Base-by-base conservation (phyloP, 75 land plant species). In the Selaginella tamariscina region DNA sequence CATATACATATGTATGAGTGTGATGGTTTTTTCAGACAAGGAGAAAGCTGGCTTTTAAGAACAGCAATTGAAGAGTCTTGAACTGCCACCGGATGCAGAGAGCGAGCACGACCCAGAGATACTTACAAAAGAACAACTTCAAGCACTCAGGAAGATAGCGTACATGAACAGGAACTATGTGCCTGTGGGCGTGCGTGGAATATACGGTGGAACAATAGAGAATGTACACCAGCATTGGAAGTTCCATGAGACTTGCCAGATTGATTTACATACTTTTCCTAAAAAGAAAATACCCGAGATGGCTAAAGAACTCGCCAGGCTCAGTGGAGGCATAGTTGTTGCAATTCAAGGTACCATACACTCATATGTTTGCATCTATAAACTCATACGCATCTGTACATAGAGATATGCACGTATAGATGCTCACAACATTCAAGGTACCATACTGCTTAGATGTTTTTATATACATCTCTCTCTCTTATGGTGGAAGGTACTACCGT, bases 201-300 rank as follows among this genome's bases (percentile, higher is more conserved):
- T 95, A 27, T 95, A 83, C 78, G 99, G 99, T 56, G 99, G 99
- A 27, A 91, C 95, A 20, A 91, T 95, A n/a, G 90, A 85, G 70
- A 95, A 95, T 67, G 87, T 95, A 88, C 99, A 95, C 72, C 73
- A 89, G 57, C 99, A 95, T 64, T 95, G 99, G 99, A 95, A 95
- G 80, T 87, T 85, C 67, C 96, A 95, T 74, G 99, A 95, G 72
- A 95, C 99, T 32, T 96, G 90, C 49, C 99, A 88, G 79, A 83
- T 95, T 32, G 86, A 82, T 67, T 87, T 90, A 76, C 86, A 90
- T 62, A 90, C 80, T 30, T 91, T 87, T 56, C 89, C 92, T 2
- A 87, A 87, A 69, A 96, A 90, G 67, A 86, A 87, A 64, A 87
- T 95, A 30, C 83, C 79, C 70, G 91, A 82, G 33, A 86, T 95